Conservation (phyloP, 108 stramenopile genomes). For the Skeletonema marinoi region DNA sequence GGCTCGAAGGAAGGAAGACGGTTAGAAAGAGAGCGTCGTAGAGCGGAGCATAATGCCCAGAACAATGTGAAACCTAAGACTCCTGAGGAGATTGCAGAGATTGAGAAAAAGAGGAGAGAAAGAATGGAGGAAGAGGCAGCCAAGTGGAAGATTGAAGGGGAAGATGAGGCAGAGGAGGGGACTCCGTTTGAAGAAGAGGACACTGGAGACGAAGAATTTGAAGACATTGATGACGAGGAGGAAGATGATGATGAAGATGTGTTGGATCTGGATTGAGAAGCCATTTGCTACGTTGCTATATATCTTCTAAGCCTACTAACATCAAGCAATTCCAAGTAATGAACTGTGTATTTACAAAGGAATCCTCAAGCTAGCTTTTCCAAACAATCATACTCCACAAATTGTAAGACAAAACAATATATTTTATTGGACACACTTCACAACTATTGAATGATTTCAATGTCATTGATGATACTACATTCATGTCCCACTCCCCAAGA, state of each 20-base stretch:
- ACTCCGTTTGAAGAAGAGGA: constrained; percentile 43
- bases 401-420: background rate
- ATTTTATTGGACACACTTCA: background rate
- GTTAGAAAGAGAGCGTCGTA: constrained; percentile 81
- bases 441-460: background rate
- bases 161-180: constrained; percentile 63
- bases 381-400: background rate
- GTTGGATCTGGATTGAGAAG: constrained; percentile 71
- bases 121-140: constrained; percentile 84
- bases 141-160: constrained; percentile 84
- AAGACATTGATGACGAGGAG: constrained; percentile 30
- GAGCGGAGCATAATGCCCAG: constrained; percentile 66
- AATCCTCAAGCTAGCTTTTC: background rate
- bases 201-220: constrained; percentile 25
- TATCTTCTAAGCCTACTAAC: no score
- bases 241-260: constrained; percentile 78
- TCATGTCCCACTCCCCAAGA: background rate
- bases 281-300: background rate
- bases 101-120: constrained; percentile 74
- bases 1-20: constrained; percentile 74
- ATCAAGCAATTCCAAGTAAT: background rate
- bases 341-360: background rate
- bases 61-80: constrained; percentile 77
- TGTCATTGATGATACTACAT: background rate
- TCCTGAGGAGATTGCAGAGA: constrained; percentile 86